phyloP scores from a whole-genome alignment of 495 filamentous ascomycete species.

The Clavariopsis aquatica region DNA sequence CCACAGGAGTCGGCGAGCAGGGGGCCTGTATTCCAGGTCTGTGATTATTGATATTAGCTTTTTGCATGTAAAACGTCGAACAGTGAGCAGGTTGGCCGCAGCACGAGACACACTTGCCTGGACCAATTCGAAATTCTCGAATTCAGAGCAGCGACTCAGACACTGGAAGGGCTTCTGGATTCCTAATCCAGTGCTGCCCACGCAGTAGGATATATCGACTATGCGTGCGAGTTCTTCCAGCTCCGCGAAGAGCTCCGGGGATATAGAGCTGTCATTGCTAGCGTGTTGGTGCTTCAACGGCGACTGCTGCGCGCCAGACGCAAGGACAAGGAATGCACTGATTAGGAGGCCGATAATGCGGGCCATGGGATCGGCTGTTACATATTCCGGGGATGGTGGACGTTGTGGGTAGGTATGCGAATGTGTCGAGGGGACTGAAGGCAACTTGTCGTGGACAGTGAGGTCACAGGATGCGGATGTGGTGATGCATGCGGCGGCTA shows the following conservation, averaged over 20 bases:
- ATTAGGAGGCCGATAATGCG: constrained; percentile 23
- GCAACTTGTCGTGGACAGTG: too few species aligned
- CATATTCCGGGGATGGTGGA: constrained; percentile 21
- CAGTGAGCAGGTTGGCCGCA: neutral
- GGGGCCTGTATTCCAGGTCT: constrained; percentile 89
- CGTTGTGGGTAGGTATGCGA: neutral
- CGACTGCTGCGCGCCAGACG: constrained; percentile 17
- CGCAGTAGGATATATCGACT: constrained; percentile 94
- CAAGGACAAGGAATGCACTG: constrained; percentile 11
- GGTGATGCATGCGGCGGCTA: constrained; percentile 1
- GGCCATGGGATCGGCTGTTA: constrained; percentile 28
- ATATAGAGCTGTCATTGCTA: constrained; percentile 52
- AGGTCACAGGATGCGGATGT: neutral
- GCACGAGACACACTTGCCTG: constrained; percentile 50
- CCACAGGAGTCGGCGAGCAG: constrained; percentile 90
- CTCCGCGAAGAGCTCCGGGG: constrained; percentile 68
- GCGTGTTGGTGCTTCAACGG: constrained; percentile 27
- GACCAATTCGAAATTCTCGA: constrained; percentile 74
- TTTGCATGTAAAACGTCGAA: neutral
- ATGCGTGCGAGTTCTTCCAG: constrained; percentile 83
- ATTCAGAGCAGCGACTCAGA: constrained; percentile 78
- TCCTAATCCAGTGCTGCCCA: constrained; percentile 71
- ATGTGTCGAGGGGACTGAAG: constrained; percentile 3
- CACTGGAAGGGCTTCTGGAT: constrained; percentile 81
- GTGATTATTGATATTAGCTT: neutral